A percentile compares a stretch with the other conserved stretches of the same genome.
phyloP scores from a whole-genome alignment of 768 basidiomycete species.

The Bullera alba region DNA sequence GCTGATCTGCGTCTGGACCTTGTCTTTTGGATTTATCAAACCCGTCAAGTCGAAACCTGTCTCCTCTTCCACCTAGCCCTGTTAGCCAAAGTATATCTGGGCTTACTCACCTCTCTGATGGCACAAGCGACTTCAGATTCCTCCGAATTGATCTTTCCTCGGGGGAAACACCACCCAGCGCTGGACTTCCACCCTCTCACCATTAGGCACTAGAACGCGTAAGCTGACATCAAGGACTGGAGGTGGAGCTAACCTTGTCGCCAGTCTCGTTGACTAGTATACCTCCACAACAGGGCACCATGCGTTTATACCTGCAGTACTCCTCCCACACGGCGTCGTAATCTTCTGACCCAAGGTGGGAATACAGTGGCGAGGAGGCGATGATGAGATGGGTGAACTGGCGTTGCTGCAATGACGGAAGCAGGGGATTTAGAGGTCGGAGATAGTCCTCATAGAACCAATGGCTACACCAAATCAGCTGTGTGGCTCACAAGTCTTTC shows the following conservation, averaged over 20 bases:
- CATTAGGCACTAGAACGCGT: slow-evolving; percentile 68
- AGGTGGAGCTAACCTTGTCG: slow-evolving; percentile 67
- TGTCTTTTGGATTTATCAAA: slow-evolving; percentile 51
- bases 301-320: slow-evolving; percentile 93
- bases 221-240: neutral
- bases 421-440: slow-evolving; percentile 76
- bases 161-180: slow-evolving; percentile 97
- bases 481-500: neutral
- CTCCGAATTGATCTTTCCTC: slow-evolving; percentile 97
- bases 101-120: slow-evolving; percentile 69
- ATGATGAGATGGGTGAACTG: slow-evolving; percentile 90
- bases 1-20: slow-evolving; percentile 76
- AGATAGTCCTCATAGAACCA: slow-evolving; percentile 99
- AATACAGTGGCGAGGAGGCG: slow-evolving; percentile 48
- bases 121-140: slow-evolving; percentile 81
- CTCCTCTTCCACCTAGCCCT: slow-evolving; percentile 82
- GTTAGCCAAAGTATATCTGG: neutral
- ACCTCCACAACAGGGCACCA: slow-evolving; percentile 95
- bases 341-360: slow-evolving; percentile 12
- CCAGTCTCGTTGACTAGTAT: slow-evolving; percentile 86
- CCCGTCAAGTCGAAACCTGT: slow-evolving; percentile 72
- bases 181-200: slow-evolving; percentile 97
- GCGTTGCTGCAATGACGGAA: slow-evolving; percentile 82
- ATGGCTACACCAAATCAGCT: slow-evolving; percentile 55
- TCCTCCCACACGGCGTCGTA: slow-evolving; percentile 43